Percentiles rank a stretch among this genome's conserved stretches.
These are phyloP conservation scores for Penicillium sp. DNA, from an alignment of 2,329 filamentous ascomycete species.

Conservation along the genomic window DNA sequence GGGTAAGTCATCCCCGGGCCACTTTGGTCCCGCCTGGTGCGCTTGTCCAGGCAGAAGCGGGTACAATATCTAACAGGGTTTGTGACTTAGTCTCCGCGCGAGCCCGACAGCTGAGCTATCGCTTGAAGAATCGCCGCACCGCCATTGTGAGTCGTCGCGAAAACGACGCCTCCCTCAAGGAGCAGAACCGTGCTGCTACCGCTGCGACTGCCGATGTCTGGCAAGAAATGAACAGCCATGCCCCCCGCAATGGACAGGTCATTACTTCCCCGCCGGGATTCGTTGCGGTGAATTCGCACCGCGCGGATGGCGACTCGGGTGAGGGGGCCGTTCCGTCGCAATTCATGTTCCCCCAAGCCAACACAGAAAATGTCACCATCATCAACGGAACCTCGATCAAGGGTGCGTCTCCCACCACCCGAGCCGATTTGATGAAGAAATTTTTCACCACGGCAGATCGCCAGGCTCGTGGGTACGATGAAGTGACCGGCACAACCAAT, in stretches of 20 bases:
- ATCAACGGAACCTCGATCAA: slow-evolving; percentile 46
- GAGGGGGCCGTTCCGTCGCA: slow-evolving; percentile 30
- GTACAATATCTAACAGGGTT: neutral
- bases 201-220: slow-evolving; percentile 33
- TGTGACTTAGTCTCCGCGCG: slow-evolving; percentile 53
- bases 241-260: slow-evolving; percentile 25
- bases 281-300: slow-evolving; percentile 53
- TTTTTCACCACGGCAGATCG: slow-evolving; percentile 57
- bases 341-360: slow-evolving; percentile 38
- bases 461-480: slow-evolving; percentile 37
- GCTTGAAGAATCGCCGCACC: slow-evolving; percentile 65
- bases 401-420: slow-evolving; percentile 51
- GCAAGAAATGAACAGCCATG: slow-evolving; percentile 30
- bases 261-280: slow-evolving; percentile 49
- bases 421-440: slow-evolving; percentile 56
- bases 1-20: slow-evolving; percentile 39
- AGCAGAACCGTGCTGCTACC: slow-evolving; percentile 26
- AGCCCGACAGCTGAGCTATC: slow-evolving; percentile 74
- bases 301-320: slow-evolving; percentile 32
- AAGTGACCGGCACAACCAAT: slow-evolving; percentile 20
- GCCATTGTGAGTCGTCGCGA: slow-evolving; percentile 64
- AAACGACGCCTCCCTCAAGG: slow-evolving; percentile 31
- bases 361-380: slow-evolving; percentile 43
- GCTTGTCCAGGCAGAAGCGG: too few species aligned
- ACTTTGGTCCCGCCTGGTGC: neutral